Evolutionary conservation across 2,329 filamentous ascomycete species (phyloP), one percentile per base, ranked within the genome.

Genomic region (Alternaria burnsii): DNA sequence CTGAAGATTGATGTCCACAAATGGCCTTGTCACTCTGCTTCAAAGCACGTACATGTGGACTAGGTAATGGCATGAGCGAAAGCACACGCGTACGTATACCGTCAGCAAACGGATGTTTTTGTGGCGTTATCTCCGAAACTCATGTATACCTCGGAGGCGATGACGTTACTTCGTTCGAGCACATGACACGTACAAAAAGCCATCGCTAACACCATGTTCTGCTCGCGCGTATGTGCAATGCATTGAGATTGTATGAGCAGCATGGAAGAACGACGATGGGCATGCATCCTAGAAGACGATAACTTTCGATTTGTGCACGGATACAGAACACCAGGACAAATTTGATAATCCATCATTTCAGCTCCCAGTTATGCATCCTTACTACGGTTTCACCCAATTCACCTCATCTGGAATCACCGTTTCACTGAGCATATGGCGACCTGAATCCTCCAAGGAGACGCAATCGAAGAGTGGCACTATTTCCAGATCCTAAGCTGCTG

Each of bases 11-110:
- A 36, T 24, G 22, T 30, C 34, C 2, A 34, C 18, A 3, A 16
- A 48, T 22, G 18, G 40, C 18, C 22, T 22, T 5, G 18, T 41
- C 40, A 14, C 18, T 14, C 40, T 10, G 46, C 24, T 11, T 32
- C 24, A 4, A 57, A n/a, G 10, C 42, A 57, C 24, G 12, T 30
- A 38, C 36, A 36, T 42, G 18, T 24, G 11, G 4, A 50, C 18
- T 12, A 50, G 20, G 22, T 16, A 12, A 50, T 18, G 12, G 11
- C 12, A 20, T 26, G 32, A 46, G 46, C 14, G 40, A 22, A 42
- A 26, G 36, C n/a, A 42, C 42, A 51, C 44, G 44, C 43, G 44
- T 40, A 51, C 46, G 38, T 28, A 36, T 40, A n/a, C 28, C 40
- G 47, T 57, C 55, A 52, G 55, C 47, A 44, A 32, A 22, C 11